Evolutionary conservation across 148 eudicot species (phyloP), one percentile per base, ranked within the genome.

Genomic region (Salicornia ramosissima): DNA sequence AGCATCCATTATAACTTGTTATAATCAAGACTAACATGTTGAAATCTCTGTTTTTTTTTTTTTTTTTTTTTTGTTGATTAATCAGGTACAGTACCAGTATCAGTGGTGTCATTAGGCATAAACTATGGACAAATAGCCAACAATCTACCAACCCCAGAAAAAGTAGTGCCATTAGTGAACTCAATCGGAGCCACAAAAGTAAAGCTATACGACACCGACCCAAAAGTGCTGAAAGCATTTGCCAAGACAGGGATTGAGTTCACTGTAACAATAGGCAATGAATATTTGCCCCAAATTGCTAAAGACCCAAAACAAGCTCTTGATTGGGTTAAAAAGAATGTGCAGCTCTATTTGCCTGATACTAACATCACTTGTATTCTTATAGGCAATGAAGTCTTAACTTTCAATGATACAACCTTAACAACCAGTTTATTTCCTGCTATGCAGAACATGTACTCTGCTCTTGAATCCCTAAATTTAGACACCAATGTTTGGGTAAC

Each of bases 161-260:
- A 91, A n/a, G 96, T 79, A 0, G 82, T 93, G 1, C 87, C 92
- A 0, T 76, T 93, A 2, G 84, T 93, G 6, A 81, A 73, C 30
- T 74, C 86, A 12, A 73, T 88, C 29, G 95, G 95, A 7, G 96
- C 86, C 21, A 83, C 77, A 55, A 68, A 76, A 67, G 84, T 93
- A 2, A 93, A 93, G 82, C 92, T 93, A 14, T 93, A 93, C 79
- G 96, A 92, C 66, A 90, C 98, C 1, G 90, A 92, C 73, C 90
- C 96, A 0, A 70, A 76, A 30, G 91, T 92, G 13, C 89, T 92
- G 4, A 84, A 80, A 36, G 93, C 98, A 3, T 92, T 92, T 36
- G 94, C 94, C 11, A 86, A 90, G 74, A 83, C 90, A 6, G 85
- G 86, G 45, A 83, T 92, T 2, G 87, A 92, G 28, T 77, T 92